Evolutionary conservation across 176 grass and related monocot genomes (phyloP).

Genomic region (Oryza glaberrima): DNA sequence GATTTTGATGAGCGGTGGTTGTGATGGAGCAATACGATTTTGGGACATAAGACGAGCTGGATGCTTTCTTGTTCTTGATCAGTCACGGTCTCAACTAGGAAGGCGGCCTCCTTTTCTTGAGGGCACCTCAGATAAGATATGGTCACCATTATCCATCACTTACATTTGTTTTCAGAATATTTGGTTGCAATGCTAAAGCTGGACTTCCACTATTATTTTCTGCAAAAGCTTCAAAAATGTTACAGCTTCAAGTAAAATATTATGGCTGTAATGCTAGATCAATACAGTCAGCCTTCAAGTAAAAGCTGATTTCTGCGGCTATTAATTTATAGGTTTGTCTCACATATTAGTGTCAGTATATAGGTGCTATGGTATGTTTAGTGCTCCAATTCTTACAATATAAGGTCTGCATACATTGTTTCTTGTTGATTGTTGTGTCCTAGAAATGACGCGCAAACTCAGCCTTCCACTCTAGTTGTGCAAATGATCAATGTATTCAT

Average conservation of each 20-base stretch:
- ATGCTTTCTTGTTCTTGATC: slow-evolving; percentile 87
- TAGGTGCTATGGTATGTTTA: slow-evolving; percentile 22
- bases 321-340: slow-evolving; percentile 9
- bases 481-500: background rate
- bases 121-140: slow-evolving; percentile 50
- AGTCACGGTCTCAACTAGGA: slow-evolving; percentile 79
- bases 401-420: slow-evolving; percentile 3
- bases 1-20: slow-evolving; percentile 81
- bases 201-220: slow-evolving; percentile 6
- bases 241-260: no score
- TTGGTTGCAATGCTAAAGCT: slow-evolving; percentile 8
- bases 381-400: slow-evolving; percentile 8
- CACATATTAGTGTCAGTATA: slow-evolving; percentile 18
- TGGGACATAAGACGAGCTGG: slow-evolving; percentile 96
- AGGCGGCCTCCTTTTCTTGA: slow-evolving; percentile 65
- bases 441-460: slow-evolving; percentile 25
- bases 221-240: slow-evolving; percentile 7
- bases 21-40: slow-evolving; percentile 89
- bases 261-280: background rate
- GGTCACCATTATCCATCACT: background rate
- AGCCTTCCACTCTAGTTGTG: slow-evolving; percentile 5
- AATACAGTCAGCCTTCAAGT: slow-evolving; percentile 7
- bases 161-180: background rate
- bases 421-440: slow-evolving; percentile 3
- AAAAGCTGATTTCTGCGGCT: slow-evolving; percentile 14